Evolutionary conservation across 306 rosid species (phyloP).

Genomic region (Ziziphus jujuba): DNA sequence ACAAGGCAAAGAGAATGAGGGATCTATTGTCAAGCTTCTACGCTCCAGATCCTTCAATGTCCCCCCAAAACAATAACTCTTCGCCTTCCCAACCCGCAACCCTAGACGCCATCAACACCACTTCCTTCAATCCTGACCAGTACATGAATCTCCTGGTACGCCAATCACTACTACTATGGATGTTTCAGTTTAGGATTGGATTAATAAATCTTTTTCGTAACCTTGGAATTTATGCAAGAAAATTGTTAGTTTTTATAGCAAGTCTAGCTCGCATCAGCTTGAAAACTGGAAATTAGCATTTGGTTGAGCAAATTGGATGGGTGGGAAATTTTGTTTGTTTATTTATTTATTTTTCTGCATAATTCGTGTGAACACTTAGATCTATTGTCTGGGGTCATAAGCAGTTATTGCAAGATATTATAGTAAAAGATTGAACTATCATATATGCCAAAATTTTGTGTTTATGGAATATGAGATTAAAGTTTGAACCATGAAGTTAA

Average conservation of each 20-base stretch:
- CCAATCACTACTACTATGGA: neutral
- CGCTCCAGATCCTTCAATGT: conserved; percentile 68
- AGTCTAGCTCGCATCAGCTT: too few relatives aligned
- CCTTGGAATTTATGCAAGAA: too few relatives aligned
- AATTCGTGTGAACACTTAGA: too few relatives aligned
- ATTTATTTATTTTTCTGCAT: too few relatives aligned
- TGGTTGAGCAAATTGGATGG: too few relatives aligned
- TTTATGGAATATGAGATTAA: neutral
- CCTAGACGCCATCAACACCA: conserved; percentile 75
- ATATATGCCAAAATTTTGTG: neutral
- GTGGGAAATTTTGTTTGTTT: too few relatives aligned
- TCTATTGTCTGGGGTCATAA: too few relatives aligned
- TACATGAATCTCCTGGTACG: conserved; percentile 82
- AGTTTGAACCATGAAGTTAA: neutral
- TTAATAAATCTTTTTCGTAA: too few relatives aligned
- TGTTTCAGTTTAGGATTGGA: too few relatives aligned
- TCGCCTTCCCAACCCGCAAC: conserved; percentile 41
- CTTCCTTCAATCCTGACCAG: conserved; percentile 78
- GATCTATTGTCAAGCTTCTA: conserved; percentile 96
- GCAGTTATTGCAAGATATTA: too few relatives aligned
- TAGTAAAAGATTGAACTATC: neutral
- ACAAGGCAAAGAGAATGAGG: conserved; percentile 90
- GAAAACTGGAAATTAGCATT: too few relatives aligned
- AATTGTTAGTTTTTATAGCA: too few relatives aligned
- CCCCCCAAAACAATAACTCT: conserved; percentile 37